Evolutionary conservation across 768 basidiomycete species (phyloP), one percentile per base, ranked within the genome.

Genomic region (Pleurotus giganteus): DNA sequence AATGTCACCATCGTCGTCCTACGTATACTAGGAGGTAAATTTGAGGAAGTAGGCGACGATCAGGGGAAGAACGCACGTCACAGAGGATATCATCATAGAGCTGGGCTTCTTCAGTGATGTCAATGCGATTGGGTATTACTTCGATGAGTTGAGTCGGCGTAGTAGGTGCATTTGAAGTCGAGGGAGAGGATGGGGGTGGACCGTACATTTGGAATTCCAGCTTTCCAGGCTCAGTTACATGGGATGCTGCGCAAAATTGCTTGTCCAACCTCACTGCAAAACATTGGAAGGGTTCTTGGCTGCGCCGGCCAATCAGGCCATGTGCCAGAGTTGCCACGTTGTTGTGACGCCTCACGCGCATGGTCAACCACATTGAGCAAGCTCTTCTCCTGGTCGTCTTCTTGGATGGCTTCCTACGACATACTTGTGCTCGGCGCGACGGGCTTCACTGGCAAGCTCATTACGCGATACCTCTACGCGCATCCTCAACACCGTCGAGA

Each of bases 381-480:
- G n/a, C n/a, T n/a, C n/a, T n/a, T n/a, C n/a, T n/a, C n/a, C n/a
- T n/a, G n/a, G n/a, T n/a, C n/a, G n/a, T n/a, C n/a, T n/a, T n/a
- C n/a, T n/a, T n/a, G n/a, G 32, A 47, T 47, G 47, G 29, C 26
- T 7, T 27, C 26, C 13, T 47, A 47, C 39, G 86, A 88, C 61
- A 79, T 91, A 49, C 72, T 91, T 39, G 69, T 92, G 42, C 75
- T 89, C 32, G 89, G 89, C 4, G 89, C 89, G 6, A 88, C 88
- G 23, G 88, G 88, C n/a, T 86, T 79, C 65, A 88, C 88, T 1
- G 93, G 91, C 2, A 74, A 79, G 24, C 79, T 91, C 47, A 82
- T 88, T 27, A 72, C 81, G 7, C 72, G 78, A 37, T 91, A 94
- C 69, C 81, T 97, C 24, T 69, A 75, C 1, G 59, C 71, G 2